These are phyloP conservation scores for Saccharomyces hybrid DNA, from an alignment of 1,139 yeast species.

Conservation along the genomic window DNA sequence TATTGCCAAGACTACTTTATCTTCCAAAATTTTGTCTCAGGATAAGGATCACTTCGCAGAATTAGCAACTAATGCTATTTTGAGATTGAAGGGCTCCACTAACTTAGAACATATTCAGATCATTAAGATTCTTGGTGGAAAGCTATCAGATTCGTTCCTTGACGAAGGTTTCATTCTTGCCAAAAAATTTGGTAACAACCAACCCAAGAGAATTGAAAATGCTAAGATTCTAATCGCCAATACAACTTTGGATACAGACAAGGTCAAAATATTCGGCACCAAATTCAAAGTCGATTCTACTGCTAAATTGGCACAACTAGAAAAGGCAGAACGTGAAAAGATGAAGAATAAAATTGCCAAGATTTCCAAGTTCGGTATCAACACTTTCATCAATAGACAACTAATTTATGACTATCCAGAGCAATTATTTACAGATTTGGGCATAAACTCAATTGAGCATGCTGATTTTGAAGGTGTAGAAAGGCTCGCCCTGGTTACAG, in stretches of 20 bases:
- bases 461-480: slow-evolving; percentile 99
- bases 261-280: slow-evolving; percentile 95
- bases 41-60: slow-evolving; percentile 84
- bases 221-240: slow-evolving; percentile 89
- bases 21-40: slow-evolving; percentile 87
- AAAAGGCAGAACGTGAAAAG: slow-evolving; percentile 88
- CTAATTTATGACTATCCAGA: slow-evolving; percentile 97
- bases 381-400: slow-evolving; percentile 90
- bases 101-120: slow-evolving; percentile 90
- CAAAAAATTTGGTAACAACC: slow-evolving; percentile 88
- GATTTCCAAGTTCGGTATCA: slow-evolving; percentile 73
- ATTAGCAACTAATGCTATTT: slow-evolving; percentile 88
- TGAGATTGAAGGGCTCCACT: slow-evolving; percentile 86
- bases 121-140: slow-evolving; percentile 89
- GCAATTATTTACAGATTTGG: slow-evolving; percentile 80
- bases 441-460: slow-evolving; percentile 89
- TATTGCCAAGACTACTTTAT: slow-evolving; percentile 88
- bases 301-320: slow-evolving; percentile 87
- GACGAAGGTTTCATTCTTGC: slow-evolving; percentile 96
- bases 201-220: slow-evolving; percentile 76
- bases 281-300: slow-evolving; percentile 95
- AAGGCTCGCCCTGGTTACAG: slow-evolving; percentile 91
- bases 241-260: slow-evolving; percentile 95
- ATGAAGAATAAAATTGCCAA: slow-evolving; percentile 88
- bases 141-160: slow-evolving; percentile 80